Conservation (phyloP, 2,329 filamentous ascomycete species). For the Metarhizium rileyi region DNA sequence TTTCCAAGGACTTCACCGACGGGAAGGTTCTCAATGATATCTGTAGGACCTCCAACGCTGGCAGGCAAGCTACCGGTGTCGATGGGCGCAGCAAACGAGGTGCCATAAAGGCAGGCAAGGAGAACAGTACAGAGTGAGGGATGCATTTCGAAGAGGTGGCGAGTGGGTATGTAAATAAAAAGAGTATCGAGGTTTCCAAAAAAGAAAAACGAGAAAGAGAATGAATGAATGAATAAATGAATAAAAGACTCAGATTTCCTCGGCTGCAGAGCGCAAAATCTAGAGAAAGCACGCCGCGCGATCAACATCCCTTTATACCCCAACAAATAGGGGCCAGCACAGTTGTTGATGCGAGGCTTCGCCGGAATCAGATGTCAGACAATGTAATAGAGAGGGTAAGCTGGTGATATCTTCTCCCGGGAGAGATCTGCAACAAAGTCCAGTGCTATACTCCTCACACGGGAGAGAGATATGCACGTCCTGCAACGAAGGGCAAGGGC, state of each 20-base stretch:
- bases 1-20: neutral
- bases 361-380: neutral
- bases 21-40: neutral
- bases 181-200: neutral
- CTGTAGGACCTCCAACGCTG: neutral
- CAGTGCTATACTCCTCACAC: neutral
- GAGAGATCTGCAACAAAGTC: neutral
- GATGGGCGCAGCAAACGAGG: constrained; percentile 4
- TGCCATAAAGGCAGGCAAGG: constrained; percentile 4
- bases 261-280: no score
- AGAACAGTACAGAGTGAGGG: constrained; percentile 2
- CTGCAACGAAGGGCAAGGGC: no score
- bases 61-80: neutral
- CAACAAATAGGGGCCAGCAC: neutral
- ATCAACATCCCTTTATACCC: neutral
- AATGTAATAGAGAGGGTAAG: neutral
- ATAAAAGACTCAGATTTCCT: no score
- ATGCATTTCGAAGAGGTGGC: constrained; percentile 1
- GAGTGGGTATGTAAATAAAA: neutral
- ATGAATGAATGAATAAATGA: no score
- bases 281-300: no score
- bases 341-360: neutral
- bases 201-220: neutral
- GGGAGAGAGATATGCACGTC: neutral
- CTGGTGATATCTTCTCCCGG: neutral